Base-by-base conservation (phyloP, 768 basidiomycete species). In the Leccinum disarticulatum region DNA sequence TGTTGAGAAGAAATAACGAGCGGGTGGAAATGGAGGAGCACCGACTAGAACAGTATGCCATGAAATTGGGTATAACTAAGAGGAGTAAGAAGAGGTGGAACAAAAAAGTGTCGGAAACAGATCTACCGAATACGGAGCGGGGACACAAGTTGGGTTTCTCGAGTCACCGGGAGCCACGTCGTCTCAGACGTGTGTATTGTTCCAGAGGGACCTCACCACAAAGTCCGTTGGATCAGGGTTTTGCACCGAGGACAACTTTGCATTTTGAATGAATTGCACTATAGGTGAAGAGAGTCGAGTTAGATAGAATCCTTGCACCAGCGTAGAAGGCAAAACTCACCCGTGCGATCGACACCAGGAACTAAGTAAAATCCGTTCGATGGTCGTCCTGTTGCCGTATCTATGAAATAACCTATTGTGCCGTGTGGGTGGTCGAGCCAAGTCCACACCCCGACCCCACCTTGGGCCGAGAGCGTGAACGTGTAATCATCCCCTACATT, bases 341-440 rank as follows among this genome's bases (percentile, higher is more conserved):
- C 64, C 14, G 79, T 84, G 17, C 79, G 79, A 52, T 81, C 79
- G 17, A 78, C 74, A 0, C 82, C 82, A 2, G 84, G 85, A 28
- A 85, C 62, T 17, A 86, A 77, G 68, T 80, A 83, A 68, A 83
- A 85, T 3, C 81, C 83, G 56, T 85, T 85, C 14, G 73, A 70
- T 0, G 81, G 80, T 4, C 71, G 25, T 0, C 74, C 76, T 0
- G 78, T 83, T 7, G 60, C 54, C 22, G 64, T 68, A 60, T 84
- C 82, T 38, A 79, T 68, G 65, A 86, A 86, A 47, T 79, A 71
- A 9, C 84, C 84, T 1, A 84, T 72, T 0, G 82, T 85, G 17
- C 81, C 81, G 0, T 74, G 70, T 0, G 83, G 83, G 68, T 85
- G 83, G 56, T 85, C 84, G 1, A 86, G 72, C 83, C 84, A 85